Base-by-base conservation (phyloP, 768 basidiomycete genomes). In the Suillus plorans region DNA sequence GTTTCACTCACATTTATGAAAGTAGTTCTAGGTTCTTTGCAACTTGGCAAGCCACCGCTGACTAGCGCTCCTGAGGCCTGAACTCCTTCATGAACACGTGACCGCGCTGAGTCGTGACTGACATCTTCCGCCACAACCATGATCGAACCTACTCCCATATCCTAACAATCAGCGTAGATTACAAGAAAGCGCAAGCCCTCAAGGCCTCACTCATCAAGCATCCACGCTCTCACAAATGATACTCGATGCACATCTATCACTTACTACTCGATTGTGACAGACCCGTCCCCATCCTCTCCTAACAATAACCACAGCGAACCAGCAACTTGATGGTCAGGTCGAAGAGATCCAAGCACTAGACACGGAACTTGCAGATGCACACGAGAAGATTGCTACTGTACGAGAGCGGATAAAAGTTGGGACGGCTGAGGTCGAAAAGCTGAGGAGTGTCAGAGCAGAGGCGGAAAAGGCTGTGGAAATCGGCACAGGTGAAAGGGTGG, bases 181-280 rank as follows among this genome's bases (percentile, higher is more conserved):
- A n/a, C n/a, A n/a, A n/a, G n/a, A n/a, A n/a, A n/a, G n/a, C n/a
- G n/a, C n/a, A n/a, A n/a, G n/a, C n/a, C n/a, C n/a, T n/a, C n/a
- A n/a, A n/a, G n/a, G n/a, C 25, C 74, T 84, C 9, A 83, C 86
- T 0, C 77, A 78, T 25, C 84, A 85, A 66, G 88, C 89, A 2
- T 78, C 86, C 25, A 67, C 80, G 2, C 83, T 94, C 2, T 85
- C 90, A 1, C 86, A 91, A 63, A 84, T 91, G 73, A 94, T 96
- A 69, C 84, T 93, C 64, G 93, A 95, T 71, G 87, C 93, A 42
- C 89, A 91, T 42, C 84, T 95, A 5, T 85, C 89, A 1, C 81
- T 96, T n/a, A n/a, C n/a, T 44, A 89, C 89, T 8, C 86, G 94
- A 1, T 86, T 96, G 18, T 86, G 92, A 22, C 90, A 94, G 68